Conservation (phyloP, 192 early-diverging fungal species). For the Umbelopsis vinacea region DNA sequence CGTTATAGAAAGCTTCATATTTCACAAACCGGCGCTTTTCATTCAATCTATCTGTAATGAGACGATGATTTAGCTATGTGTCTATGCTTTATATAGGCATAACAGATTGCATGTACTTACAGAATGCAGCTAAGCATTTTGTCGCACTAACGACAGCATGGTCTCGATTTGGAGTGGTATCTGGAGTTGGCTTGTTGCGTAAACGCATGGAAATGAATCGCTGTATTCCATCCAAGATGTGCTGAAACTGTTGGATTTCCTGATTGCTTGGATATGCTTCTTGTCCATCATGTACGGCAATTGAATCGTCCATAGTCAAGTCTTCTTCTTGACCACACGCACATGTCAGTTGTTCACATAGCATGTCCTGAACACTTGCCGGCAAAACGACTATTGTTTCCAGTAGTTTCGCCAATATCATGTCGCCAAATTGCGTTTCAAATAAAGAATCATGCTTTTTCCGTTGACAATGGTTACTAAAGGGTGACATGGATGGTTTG, state of each 20-base stretch:
- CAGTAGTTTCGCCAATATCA: background rate
- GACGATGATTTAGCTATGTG: background rate
- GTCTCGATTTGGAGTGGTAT: constrained; percentile 29
- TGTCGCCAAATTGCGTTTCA: constrained; percentile 15
- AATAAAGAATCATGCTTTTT: constrained; percentile 10
- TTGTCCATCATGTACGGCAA: background rate
- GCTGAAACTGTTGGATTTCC: constrained; percentile 7
- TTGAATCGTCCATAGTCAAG: background rate
- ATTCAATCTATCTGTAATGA: constrained; percentile 61
- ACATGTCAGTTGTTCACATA: constrained; percentile 1
- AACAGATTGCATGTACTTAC: constrained; percentile 16
- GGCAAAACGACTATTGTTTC: background rate
- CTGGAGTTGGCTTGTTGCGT: constrained; percentile 6
- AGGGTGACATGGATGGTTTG: background rate
- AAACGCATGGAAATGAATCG: constrained; percentile 6
- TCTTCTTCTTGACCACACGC: background rate
- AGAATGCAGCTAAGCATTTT: constrained; percentile 32
- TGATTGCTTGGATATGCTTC: constrained; percentile 11
- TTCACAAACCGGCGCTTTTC: constrained; percentile 56
- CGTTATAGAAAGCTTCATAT: constrained; percentile 74
- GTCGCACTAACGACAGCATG: constrained; percentile 34
- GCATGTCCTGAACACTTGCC: background rate
- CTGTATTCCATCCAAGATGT: background rate
- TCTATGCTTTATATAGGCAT: too few species aligned
- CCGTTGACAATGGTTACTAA: background rate